Base-by-base conservation (phyloP, 2,329 filamentous ascomycete genomes). In the Nannizziopsis barbatae region DNA sequence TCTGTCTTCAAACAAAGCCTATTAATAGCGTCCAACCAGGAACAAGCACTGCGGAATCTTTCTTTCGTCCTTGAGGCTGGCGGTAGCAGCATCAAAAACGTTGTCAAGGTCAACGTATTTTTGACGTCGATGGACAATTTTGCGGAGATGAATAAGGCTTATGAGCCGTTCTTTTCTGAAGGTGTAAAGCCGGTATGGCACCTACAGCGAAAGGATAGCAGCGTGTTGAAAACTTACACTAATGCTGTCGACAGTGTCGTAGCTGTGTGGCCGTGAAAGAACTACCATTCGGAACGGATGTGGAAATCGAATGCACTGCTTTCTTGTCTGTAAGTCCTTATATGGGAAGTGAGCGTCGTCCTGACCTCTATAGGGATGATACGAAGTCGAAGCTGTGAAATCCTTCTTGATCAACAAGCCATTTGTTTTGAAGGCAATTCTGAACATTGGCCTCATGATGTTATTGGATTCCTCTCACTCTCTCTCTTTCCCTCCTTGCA, bases 131-230 rank as follows among this genome's bases (percentile, higher is more conserved):
- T 85, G 79, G 69, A 75, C 41, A 71, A 84, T 60, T 84, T 83
- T 59, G 72, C 69, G 65, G 80, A 80, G 64, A 87, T 94, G 84
- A 94, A 95, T 70, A 75, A 75, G 56, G 83, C 86, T 62, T 94
- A 92, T 66, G 83, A 81, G 66, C 82, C 87, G 69, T 87, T 53
- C 33, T 53, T 55, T 41, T 12, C 41, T 5, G 49, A 47, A 27
- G 47, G 47, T 4, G 37, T 41, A 14, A 55, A 55, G 30, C 50
- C 47, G 20, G 50, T 52, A 42, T 38, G 47, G 7, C 14, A 7
- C 31, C 3, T 11, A 7, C 14, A 18, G 5, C 20, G 10, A 8
- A 17, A 5, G 12, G 15, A 20, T n/a, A 7, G 18, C n/a, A 15
- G 9, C 15, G 14, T 41, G 12, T 15, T 20, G 7, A n/a, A 15